phyloP scores from a whole-genome alignment of 1,139 yeast genomes.

The Suhomyces panamericanus region DNA sequence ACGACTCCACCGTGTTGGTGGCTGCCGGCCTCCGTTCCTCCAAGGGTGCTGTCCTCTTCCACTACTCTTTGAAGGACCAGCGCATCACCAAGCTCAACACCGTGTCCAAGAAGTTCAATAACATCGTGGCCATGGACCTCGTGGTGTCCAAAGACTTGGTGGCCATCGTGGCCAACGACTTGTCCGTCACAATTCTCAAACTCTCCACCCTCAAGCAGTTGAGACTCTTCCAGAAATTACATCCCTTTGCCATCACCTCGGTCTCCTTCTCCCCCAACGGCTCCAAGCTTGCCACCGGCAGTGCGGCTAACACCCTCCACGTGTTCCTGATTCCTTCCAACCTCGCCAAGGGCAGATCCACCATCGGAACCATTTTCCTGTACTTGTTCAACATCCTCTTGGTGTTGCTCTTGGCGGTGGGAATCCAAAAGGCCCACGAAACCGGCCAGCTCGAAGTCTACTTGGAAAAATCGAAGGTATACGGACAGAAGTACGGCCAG shows the following conservation, averaged over 20 bases:
- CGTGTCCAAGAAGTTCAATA: slow-evolving; percentile 56
- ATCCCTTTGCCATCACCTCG: slow-evolving; percentile 77
- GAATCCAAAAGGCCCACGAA: slow-evolving; percentile 43
- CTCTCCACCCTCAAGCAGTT: slow-evolving; percentile 52
- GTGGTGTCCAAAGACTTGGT: slow-evolving; percentile 47
- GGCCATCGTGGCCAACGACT: slow-evolving; percentile 77
- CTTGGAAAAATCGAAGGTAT: slow-evolving; percentile 11
- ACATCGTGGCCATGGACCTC: slow-evolving; percentile 70
- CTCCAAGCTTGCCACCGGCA: slow-evolving; percentile 66
- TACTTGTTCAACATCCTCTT: slow-evolving; percentile 46
- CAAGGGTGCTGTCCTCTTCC: slow-evolving; percentile 39
- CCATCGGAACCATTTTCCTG: slow-evolving; percentile 40
- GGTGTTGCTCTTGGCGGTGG: slow-evolving; percentile 46
- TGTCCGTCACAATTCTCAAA: slow-evolving; percentile 59
- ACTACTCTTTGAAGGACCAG: slow-evolving; percentile 45
- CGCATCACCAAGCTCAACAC: slow-evolving; percentile 43
- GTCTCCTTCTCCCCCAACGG: slow-evolving; percentile 73
- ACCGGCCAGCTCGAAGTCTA: slow-evolving; percentile 36
- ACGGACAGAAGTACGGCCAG: slow-evolving; percentile 25
- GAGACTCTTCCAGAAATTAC: slow-evolving; percentile 59
- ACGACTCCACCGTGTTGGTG: slow-evolving; percentile 52
- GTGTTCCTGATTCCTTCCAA: slow-evolving; percentile 62
- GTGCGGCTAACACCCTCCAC: slow-evolving; percentile 76
- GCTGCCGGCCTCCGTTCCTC: slow-evolving; percentile 53
- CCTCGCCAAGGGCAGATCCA: slow-evolving; percentile 46